These are phyloP conservation scores for Ustilago cynodontis DNA, from an alignment of 1,284 basidiomycete genomes.

Conservation along the genomic window DNA sequence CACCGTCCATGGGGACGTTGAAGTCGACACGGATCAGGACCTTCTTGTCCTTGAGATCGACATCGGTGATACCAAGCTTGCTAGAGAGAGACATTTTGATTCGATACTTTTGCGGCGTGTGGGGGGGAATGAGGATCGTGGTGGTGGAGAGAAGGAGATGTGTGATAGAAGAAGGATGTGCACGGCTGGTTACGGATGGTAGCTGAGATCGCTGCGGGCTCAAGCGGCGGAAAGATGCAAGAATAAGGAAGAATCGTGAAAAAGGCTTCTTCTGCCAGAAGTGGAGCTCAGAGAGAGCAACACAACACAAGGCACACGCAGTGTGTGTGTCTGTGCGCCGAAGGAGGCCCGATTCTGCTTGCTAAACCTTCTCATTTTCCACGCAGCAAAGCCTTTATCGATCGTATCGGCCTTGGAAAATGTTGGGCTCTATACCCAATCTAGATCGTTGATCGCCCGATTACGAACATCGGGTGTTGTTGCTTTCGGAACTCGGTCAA, in stretches of 20 bases:
- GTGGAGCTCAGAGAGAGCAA: slow-evolving; percentile 28
- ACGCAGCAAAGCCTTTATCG: slow-evolving; percentile 23
- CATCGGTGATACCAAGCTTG: slow-evolving; percentile 83
- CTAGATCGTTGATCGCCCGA: not conserved
- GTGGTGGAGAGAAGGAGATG: slow-evolving; percentile 2
- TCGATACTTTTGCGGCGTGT: not conserved
- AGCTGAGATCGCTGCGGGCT: not conserved
- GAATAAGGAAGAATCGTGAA: slow-evolving; percentile 19
- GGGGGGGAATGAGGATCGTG: not conserved
- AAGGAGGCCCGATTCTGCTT: not conserved
- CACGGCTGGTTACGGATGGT: slow-evolving; percentile 6
- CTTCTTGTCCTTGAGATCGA: slow-evolving; percentile 88
- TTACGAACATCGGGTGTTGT: not conserved
- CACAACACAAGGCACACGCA: not conserved
- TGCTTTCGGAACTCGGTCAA: slow-evolving; percentile 24
- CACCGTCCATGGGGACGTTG: slow-evolving; percentile 88
- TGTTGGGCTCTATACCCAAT: not conserved
- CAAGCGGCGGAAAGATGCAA: slow-evolving; percentile 38
- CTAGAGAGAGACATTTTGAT: slow-evolving; percentile 90
- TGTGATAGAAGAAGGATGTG: not conserved
- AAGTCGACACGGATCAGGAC: slow-evolving; percentile 85
- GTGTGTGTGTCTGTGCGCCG: slow-evolving; percentile 19
- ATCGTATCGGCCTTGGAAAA: slow-evolving; percentile 6
- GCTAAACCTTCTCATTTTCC: slow-evolving; percentile 7
- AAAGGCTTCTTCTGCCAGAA: slow-evolving; percentile 16